phyloP scores from a whole-genome alignment of 2,329 filamentous ascomycete species.

The Pseudovirgaria hyperparasitica region DNA sequence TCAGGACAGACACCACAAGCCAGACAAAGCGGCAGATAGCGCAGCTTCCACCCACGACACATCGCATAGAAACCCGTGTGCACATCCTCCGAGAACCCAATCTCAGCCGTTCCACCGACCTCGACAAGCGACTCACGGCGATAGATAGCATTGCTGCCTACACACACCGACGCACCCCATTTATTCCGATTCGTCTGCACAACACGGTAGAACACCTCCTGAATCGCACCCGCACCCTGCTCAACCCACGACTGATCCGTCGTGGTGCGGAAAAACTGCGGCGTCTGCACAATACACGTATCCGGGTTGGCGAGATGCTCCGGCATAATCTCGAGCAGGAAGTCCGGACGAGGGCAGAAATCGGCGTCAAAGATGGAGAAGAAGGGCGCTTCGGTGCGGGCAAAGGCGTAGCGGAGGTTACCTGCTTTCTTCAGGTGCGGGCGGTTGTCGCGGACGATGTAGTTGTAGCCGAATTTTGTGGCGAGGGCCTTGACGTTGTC shows the following conservation, averaged over 20 bases:
- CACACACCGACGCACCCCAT: constrained; percentile 31
- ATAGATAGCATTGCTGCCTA: constrained; percentile 31
- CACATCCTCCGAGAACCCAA: constrained; percentile 33
- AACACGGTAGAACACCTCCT: constrained; percentile 32
- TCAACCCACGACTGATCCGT: constrained; percentile 32
- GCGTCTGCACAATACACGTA: constrained; percentile 29
- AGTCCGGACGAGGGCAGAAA: constrained; percentile 30
- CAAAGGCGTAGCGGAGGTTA: constrained; percentile 30
- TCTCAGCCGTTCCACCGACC: constrained; percentile 30
- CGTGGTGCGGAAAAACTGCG: constrained; percentile 29
- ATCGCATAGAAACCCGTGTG: constrained; percentile 21
- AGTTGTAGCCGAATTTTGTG: constrained; percentile 23
- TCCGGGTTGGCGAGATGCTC: constrained; percentile 26
- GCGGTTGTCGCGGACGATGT: constrained; percentile 29
- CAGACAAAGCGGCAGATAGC: constrained; percentile 29
- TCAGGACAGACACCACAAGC: constrained; percentile 32
- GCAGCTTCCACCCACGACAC: constrained; percentile 28
- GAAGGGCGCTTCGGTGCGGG: constrained; percentile 26
- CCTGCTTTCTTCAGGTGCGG: constrained; percentile 31
- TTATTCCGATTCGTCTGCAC: constrained; percentile 29
- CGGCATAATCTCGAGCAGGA: constrained; percentile 26
- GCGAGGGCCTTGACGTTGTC: constrained; percentile 19
- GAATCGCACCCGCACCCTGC: constrained; percentile 30
- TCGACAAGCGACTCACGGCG: constrained; percentile 26
- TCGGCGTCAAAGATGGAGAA: constrained; percentile 33